phyloP scores from a whole-genome alignment of 805 yeast genomes.

The Candida multigemmis region DNA sequence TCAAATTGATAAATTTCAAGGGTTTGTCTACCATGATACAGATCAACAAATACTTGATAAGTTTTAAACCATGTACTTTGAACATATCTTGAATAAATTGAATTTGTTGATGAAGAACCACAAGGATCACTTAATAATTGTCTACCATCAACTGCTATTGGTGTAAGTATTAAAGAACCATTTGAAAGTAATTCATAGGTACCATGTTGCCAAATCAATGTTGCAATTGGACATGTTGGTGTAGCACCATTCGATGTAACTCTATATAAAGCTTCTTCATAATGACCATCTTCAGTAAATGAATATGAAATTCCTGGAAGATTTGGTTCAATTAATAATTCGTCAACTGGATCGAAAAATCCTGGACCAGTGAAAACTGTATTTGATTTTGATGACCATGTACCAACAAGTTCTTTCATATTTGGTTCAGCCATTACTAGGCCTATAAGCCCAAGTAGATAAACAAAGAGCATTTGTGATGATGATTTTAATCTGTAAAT shows the following conservation, averaged over 20 bases:
- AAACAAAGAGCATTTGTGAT: no score
- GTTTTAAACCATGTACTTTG: conserved; percentile 54
- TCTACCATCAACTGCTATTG: conserved; percentile 85
- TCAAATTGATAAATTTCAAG: conserved; percentile 68
- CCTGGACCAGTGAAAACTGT: conserved; percentile 96
- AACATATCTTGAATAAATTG: conserved; percentile 62
- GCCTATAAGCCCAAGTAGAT: conserved; percentile 1
- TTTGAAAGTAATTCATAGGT: conserved; percentile 52
- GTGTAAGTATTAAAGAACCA: conserved; percentile 63
- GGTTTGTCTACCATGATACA: conserved; percentile 76
- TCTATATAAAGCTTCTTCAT: conserved; percentile 83
- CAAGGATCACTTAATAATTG: conserved; percentile 88
- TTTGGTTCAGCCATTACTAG: conserved; percentile 21
- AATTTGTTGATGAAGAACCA: conserved; percentile 32
- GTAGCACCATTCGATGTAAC: conserved; percentile 60
- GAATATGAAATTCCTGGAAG: conserved; percentile 91
- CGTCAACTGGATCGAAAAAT: conserved; percentile 94
- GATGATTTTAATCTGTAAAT: no score
- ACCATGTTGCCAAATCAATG: conserved; percentile 85
- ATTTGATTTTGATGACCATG: conserved; percentile 92
- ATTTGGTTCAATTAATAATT: conserved; percentile 88
- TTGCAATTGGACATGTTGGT: conserved; percentile 80
- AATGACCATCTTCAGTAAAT: conserved; percentile 86
- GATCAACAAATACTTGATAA: conserved; percentile 55
- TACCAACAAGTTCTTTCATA: conserved; percentile 57